Evolutionary conservation across 768 basidiomycete genomes (phyloP).

Genomic region (Russula griseocarnosa): DNA sequence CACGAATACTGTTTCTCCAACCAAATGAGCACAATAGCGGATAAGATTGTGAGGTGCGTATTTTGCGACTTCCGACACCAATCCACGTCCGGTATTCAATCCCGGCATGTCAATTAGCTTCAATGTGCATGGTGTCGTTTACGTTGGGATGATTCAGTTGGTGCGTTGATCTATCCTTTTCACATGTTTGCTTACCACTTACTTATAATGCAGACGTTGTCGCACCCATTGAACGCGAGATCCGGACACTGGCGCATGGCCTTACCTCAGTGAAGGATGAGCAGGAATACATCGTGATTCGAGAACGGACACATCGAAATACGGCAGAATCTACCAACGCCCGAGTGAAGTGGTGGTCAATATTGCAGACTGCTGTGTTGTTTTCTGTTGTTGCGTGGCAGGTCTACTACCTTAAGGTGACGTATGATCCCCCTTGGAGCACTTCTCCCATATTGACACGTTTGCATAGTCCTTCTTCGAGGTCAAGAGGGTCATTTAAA

Average conservation of each 20-base stretch:
- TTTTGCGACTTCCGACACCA: background rate
- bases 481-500: slow-evolving; percentile 80
- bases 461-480: slow-evolving; percentile 74
- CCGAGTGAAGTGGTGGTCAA: slow-evolving; percentile 99
- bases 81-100: background rate
- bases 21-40: slow-evolving; percentile 94
- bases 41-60: slow-evolving; percentile 87
- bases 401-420: slow-evolving; percentile 91
- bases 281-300: slow-evolving; percentile 96
- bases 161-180: slow-evolving; percentile 40
- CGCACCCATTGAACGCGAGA: slow-evolving; percentile 95
- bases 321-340: slow-evolving; percentile 92
- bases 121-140: slow-evolving; percentile 97
- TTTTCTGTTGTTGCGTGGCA: slow-evolving; percentile 95
- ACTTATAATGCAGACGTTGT: slow-evolving; percentile 58
- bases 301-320: slow-evolving; percentile 89
- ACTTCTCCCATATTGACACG: slow-evolving; percentile 21
- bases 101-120: slow-evolving; percentile 53
- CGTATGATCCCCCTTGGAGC: slow-evolving; percentile 23
- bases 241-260: slow-evolving; percentile 75
- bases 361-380: slow-evolving; percentile 81
- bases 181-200: slow-evolving; percentile 4
- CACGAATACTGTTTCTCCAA: slow-evolving; percentile 98
- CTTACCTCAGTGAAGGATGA: slow-evolving; percentile 93
- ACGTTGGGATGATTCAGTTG: slow-evolving; percentile 74